These are phyloP conservation scores for Ophiosphaerella korrae DNA, from an alignment of 2,329 filamentous ascomycete species.

Conservation along the genomic window DNA sequence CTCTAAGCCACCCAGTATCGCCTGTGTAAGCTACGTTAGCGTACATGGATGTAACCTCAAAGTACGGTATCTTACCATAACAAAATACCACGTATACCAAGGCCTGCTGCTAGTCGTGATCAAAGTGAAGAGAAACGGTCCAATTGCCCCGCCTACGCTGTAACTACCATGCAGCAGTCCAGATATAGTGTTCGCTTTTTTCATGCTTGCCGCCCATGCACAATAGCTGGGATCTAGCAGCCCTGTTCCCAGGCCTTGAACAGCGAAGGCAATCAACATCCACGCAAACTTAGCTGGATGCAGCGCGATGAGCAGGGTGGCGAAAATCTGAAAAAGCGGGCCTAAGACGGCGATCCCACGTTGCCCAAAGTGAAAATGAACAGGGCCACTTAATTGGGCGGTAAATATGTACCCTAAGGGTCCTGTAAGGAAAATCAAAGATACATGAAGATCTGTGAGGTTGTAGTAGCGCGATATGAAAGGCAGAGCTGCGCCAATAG, in stretches of 20 bases:
- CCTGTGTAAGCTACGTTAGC: slow-evolving; percentile 15
- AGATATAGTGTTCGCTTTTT: slow-evolving; percentile 48
- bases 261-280: slow-evolving; percentile 38
- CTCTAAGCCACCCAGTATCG: slow-evolving; percentile 22
- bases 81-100: slow-evolving; percentile 50
- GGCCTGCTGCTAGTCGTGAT: slow-evolving; percentile 26
- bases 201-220: slow-evolving; percentile 52
- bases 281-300: slow-evolving; percentile 39
- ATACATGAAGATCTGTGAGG: slow-evolving; percentile 52
- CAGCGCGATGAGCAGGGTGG: slow-evolving; percentile 31
- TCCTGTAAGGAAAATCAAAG: slow-evolving; percentile 52
- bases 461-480: slow-evolving; percentile 49
- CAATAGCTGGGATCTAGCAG: slow-evolving; percentile 54
- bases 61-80: slow-evolving; percentile 40
- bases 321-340: slow-evolving; percentile 45
- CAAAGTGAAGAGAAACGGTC: slow-evolving; percentile 45
- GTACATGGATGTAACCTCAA: neutral
- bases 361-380: slow-evolving; percentile 52
- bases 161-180: slow-evolving; percentile 51
- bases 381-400: slow-evolving; percentile 46
- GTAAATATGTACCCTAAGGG: slow-evolving; percentile 54
- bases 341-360: slow-evolving; percentile 50
- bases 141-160: slow-evolving; percentile 47
- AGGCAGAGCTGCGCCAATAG: slow-evolving; percentile 43
- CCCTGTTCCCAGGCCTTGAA: slow-evolving; percentile 48